These are phyloP conservation scores for Triangularia verruculosa DNA, from an alignment of 2,329 filamentous ascomycete species.

Conservation along the genomic window DNA sequence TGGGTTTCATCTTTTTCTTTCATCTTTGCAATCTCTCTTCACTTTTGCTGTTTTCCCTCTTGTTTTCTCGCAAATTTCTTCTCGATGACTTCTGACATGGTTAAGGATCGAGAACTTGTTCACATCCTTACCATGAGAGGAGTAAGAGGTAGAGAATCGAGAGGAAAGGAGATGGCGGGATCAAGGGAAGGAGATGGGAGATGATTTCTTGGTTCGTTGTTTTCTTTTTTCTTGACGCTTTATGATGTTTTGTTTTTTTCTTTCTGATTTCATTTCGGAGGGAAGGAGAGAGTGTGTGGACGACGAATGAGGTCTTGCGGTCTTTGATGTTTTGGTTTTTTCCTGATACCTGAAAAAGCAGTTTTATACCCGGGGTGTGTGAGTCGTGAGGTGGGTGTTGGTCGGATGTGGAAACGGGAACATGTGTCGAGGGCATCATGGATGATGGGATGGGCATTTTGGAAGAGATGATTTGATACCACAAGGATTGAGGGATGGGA, in stretches of 20 bases:
- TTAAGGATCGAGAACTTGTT: neutral
- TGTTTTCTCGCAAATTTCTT: neutral
- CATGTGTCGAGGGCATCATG: neutral
- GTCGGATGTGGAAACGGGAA: neutral
- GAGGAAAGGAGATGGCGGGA: no score
- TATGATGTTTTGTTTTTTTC: neutral
- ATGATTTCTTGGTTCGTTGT: neutral
- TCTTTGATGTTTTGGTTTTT: neutral
- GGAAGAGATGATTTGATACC: neutral
- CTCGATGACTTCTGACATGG: neutral
- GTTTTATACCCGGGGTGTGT: constrained; percentile 5
- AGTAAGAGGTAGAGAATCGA: neutral
- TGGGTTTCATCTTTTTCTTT: constrained; percentile 36
- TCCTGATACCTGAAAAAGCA: neutral
- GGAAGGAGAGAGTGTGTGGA: no score
- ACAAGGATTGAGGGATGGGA: neutral
- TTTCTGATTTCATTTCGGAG: neutral
- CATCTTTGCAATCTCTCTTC: constrained; percentile 21
- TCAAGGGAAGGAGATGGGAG: neutral
- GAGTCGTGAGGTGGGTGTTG: neutral
- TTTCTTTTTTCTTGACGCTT: constrained; percentile 4
- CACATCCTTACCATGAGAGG: neutral
- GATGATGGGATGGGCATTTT: neutral
- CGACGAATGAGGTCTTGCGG: neutral
- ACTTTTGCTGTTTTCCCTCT: neutral